These are phyloP conservation scores for Bipolaris cookei DNA, from an alignment of 2,329 filamentous ascomycete species.

Conservation along the genomic window DNA sequence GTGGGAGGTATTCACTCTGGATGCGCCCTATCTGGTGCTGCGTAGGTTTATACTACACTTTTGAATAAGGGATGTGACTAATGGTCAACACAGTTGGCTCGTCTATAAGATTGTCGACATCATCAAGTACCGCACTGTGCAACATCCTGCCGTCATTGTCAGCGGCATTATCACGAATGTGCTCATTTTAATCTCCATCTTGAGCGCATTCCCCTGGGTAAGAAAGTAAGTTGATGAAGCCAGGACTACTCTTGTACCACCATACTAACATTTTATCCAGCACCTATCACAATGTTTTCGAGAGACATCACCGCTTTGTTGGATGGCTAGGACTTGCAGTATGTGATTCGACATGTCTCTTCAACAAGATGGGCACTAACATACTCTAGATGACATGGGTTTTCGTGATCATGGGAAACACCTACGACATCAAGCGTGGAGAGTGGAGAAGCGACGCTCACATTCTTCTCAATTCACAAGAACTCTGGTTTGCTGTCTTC, in stretches of 20 bases:
- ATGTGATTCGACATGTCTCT: constrained; percentile 8
- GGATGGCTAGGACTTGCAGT: constrained; percentile 47
- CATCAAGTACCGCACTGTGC: constrained; percentile 41
- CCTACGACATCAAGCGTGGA: constrained; percentile 44
- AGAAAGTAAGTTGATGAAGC: constrained; percentile 37
- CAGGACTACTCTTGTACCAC: background rate
- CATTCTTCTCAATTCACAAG: constrained; percentile 41
- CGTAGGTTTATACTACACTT: constrained; percentile 23
- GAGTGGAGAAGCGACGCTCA: constrained; percentile 38
- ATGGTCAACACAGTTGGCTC: constrained; percentile 36
- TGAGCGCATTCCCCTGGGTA: constrained; percentile 47
- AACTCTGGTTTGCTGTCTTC: constrained; percentile 46
- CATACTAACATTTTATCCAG: constrained; percentile 28
- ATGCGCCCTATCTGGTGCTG: constrained; percentile 44
- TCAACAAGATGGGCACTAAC: constrained; percentile 8
- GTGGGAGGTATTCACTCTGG: constrained; percentile 46
- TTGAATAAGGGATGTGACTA: constrained; percentile 7
- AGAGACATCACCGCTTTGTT: constrained; percentile 46
- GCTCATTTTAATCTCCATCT: constrained; percentile 45
- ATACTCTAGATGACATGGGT: constrained; percentile 42
- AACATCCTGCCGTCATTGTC: constrained; percentile 40
- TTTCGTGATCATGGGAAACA: constrained; percentile 44
- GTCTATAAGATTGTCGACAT: constrained; percentile 47
- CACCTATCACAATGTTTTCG: constrained; percentile 47
- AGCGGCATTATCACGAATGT: constrained; percentile 45